Evolutionary conservation across 345 rosid genomes (phyloP), one percentile per base, ranked within the genome.

Genomic region (Hibiscus trionum): DNA sequence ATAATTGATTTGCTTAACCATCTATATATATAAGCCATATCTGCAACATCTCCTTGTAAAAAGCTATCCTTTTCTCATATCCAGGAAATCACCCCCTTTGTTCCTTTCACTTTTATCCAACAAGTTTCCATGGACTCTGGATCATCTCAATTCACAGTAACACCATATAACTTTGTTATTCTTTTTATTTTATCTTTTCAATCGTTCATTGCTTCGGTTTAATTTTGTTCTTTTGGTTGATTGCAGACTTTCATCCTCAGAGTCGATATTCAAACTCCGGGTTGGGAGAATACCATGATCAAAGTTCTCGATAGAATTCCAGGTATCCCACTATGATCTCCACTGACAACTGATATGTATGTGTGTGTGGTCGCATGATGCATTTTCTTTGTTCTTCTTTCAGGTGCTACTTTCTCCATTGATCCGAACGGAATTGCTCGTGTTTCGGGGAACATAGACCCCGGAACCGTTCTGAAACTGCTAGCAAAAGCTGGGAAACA

Each of bases 341-440:
- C 52, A 14, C 12, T 47, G 52, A 47, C 52, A 15, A 47, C 52
- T 47, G 52, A 47, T 47, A 47, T 47, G 3, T 47, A 47, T 3
- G 52, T 47, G 16, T 47, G 16, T 47, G 16, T 47, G 2, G 42
- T 15, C 19, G 3, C 17, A n/a, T 33, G 6, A 39, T 63, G 21
- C 27, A 37, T 42, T 11, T 65, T 42, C 69, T 65, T 42, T 11
- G 5, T 65, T 64, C 14, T 63, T 17, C 27, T 63, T 8, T 39
- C 27, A 65, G 70, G 70, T 6, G 70, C 55, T 24, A 66, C 70
- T 66, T 66, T 66, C 70, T 44, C 70, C 56, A 66, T 66, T 24
- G 70, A 66, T 46, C 11, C 70, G 44, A 44, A 24, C 17, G 70
- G 55, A 2, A 11, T 46, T 4, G 35, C 56, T 44, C 70, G 55